A percentile compares a stretch with the other conserved stretches of the same genome.
These are phyloP conservation scores for Camelina laxa DNA, from an alignment of 345 rosid genomes.

Conservation along the genomic window DNA sequence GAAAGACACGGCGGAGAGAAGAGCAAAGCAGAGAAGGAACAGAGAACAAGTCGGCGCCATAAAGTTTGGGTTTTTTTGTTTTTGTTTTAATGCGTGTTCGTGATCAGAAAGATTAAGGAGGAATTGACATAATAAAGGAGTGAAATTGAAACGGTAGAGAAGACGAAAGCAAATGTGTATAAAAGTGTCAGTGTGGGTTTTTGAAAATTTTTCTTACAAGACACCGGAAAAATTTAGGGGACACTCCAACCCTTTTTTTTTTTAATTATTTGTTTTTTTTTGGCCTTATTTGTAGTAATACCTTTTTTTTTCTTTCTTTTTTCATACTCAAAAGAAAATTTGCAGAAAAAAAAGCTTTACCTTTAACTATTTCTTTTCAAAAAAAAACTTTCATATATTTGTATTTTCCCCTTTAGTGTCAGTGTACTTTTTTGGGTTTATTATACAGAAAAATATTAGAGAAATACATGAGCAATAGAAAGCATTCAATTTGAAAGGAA, in stretches of 20 bases:
- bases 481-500: neutral
- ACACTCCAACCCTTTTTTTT: neutral
- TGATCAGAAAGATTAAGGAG: neutral
- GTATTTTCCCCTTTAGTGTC: neutral
- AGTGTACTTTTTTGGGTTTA: neutral
- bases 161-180: conserved; percentile 5
- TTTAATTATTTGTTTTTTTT: neutral
- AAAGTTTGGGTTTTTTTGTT: neutral
- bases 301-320: neutral
- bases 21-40: conserved; percentile 53
- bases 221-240: neutral
- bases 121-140: conserved; percentile 14
- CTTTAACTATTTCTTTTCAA: too few species aligned
- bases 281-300: neutral
- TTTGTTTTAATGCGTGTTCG: neutral
- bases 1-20: conserved; percentile 53
- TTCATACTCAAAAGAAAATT: neutral
- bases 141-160: conserved; percentile 35
- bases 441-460: too few species aligned
- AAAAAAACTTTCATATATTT: neutral
- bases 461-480: too few species aligned
- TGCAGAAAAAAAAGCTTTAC: neutral
- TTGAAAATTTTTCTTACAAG: conserved; percentile 28
- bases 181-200: conserved; percentile 41
- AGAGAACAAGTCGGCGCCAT: conserved; percentile 31